These are phyloP conservation scores for Malus hybrid DNA, from an alignment of 331 rosid species.

Conservation along the genomic window DNA sequence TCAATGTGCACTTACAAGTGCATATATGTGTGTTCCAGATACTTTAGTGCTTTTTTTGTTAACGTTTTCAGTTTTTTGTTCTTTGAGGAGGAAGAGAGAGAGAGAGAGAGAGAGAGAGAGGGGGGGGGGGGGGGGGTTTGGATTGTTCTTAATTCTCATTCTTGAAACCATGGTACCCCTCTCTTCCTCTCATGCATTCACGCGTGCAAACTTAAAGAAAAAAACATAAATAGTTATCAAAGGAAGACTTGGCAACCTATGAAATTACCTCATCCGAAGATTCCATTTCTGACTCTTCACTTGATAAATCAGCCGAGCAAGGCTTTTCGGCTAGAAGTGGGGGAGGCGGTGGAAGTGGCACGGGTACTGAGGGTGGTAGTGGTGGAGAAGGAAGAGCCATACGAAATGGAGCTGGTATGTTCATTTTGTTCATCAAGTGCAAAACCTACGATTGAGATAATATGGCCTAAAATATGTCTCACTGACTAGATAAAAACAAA, in stretches of 20 bases:
- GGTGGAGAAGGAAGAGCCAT: slow-evolving; percentile 98
- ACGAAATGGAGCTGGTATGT: slow-evolving; percentile 94
- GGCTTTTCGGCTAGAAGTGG: slow-evolving; percentile 32
- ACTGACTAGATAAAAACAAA: too few relatives aligned
- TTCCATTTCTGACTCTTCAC: slow-evolving; percentile 93
- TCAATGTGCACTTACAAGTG: too few relatives aligned
- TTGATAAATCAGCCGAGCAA: slow-evolving; percentile 43
- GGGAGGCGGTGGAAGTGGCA: slow-evolving; percentile 39
- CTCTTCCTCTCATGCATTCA: too few relatives aligned
- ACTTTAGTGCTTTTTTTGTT: not conserved
- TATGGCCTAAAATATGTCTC: slow-evolving; percentile 6
- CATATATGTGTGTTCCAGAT: not conserved
- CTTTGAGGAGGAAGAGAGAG: not conserved
- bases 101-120: too few relatives aligned
- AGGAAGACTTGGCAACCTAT: not conserved
- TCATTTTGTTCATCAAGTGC: slow-evolving; percentile 98
- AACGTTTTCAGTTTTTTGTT: not conserved
- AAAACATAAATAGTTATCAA: not conserved
- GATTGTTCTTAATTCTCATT: too few relatives aligned
- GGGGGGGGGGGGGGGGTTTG: too few relatives aligned
- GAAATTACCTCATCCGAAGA: slow-evolving; percentile 79
- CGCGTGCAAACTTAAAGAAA: not conserved
- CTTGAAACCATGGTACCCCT: too few relatives aligned
- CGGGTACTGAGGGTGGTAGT: slow-evolving; percentile 65
- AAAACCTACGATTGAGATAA: slow-evolving; percentile 54